Percentiles rank a stretch among this genome's conserved stretches.
Conservation (phyloP, 331 rosid species). For the Stylosanthes scabra region DNA sequence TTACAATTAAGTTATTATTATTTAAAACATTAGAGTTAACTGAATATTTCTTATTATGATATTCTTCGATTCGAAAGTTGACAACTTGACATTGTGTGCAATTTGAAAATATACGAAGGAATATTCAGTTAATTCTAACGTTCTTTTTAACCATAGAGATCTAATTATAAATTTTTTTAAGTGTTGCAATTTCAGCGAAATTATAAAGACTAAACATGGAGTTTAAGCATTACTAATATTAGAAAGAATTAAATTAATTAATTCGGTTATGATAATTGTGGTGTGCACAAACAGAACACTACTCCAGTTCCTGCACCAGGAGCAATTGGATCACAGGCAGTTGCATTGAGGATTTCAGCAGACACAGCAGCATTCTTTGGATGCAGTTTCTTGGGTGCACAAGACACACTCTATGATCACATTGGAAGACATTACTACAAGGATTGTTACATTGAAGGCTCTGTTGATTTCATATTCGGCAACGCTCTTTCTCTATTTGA, state of each 20-base stretch:
- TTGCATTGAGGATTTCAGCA: conserved; percentile 93
- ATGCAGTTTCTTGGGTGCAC: conserved; percentile 90
- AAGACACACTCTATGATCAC: conserved; percentile 94
- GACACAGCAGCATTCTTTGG: conserved; percentile 86
- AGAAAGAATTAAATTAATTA: no score
- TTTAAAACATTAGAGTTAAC: no score
- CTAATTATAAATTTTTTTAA: not conserved
- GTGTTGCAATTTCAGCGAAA: not conserved
- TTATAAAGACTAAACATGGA: no score
- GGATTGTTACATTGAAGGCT: conserved; percentile 96
- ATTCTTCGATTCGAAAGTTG: no score
- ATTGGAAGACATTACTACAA: conserved; percentile 92
- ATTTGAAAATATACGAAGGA: no score
- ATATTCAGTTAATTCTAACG: no score
- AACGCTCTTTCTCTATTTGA: conserved; percentile 84
- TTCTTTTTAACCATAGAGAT: no score
- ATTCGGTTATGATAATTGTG: no score
- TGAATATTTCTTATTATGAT: no score
- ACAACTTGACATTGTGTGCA: no score
- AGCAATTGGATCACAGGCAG: conserved; percentile 88
- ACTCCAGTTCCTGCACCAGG: conserved; percentile 91
- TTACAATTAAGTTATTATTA: no score
- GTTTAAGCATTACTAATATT: no score
- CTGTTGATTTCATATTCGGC: conserved; percentile 97
- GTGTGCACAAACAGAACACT: conserved; percentile 49